Base-by-base conservation (phyloP, 129 eudicot species). In the Dittrichia graveolens region DNA sequence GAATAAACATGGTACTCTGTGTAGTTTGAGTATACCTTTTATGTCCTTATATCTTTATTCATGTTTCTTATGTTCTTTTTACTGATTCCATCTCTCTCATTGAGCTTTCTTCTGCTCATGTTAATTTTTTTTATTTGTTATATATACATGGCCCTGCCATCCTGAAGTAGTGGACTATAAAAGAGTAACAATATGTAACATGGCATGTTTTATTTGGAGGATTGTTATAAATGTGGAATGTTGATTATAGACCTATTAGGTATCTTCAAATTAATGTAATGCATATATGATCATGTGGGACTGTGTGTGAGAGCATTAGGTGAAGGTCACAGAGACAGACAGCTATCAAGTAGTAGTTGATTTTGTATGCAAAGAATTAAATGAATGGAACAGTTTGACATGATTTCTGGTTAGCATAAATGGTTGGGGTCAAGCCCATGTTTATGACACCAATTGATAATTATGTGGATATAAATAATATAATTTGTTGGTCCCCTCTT, bases 371-470 rank as follows among this genome's bases (percentile, higher is more conserved):
- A 70, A 71, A 61, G 77, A 70, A 71, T 60, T 77, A 69, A 71
- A 62, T 63, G 77, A 62, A 18, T 66, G 76, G 66, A 77, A 71
- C 77, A 78, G 66, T 42, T 70, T 71, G 61, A 78, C 73, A 78
- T 53, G 67, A 62, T 63, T 50, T 71, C 77, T 78, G 82, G 82
- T 63, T 53, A 71, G 61, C 61, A 78, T 78, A 15, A 78, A 78
- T 78, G 43, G 72, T 78, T 71, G 82, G 82, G 82, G 77, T 78
- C 82, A 62, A 78, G 38, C 48, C 72, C 73, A 78, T 66, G 72
- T 75, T 75, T 34, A 56, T 57, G 19, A 8, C 60, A 75, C 67
- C 60, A 60, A 43, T 43, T 54, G 12, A n/a, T 61, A 62, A 37
- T 70, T 78, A 43, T 70, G 15, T 41, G 50, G 0, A 5, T 15